A percentile compares a stretch with the other conserved stretches of the same genome.
Evolutionary conservation across 805 yeast genomes (phyloP).

Genomic region (Tetrapisispora arboricola): DNA sequence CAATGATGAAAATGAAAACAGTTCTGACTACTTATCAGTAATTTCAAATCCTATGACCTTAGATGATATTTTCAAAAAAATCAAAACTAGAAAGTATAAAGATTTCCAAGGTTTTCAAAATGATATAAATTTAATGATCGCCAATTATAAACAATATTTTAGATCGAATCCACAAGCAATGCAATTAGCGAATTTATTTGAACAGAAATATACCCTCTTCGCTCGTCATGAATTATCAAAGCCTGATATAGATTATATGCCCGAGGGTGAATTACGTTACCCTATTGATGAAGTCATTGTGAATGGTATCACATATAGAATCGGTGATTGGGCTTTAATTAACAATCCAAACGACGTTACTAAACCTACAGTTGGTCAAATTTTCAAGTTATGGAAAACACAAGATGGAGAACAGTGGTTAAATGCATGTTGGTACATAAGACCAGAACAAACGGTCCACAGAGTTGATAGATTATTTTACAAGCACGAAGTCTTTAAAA

Average conservation of each 20-base stretch:
- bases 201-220: conserved; percentile 45
- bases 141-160: conserved; percentile 60
- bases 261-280: conserved; percentile 51
- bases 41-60: conserved; percentile 54
- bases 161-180: conserved; percentile 47
- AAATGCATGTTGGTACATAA: conserved; percentile 94
- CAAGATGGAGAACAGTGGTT: conserved; percentile 75
- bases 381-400: conserved; percentile 84
- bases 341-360: conserved; percentile 79
- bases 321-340: conserved; percentile 93
- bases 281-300: conserved; percentile 73
- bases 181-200: conserved; percentile 54
- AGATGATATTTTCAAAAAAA: conserved; percentile 67
- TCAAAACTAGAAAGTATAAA: conserved; percentile 74
- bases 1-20: conserved; percentile 30
- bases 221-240: conserved; percentile 62
- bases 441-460: conserved; percentile 97
- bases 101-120: conserved; percentile 65
- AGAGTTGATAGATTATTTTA: conserved; percentile 80
- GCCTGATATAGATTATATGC: conserved; percentile 69
- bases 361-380: conserved; percentile 88
- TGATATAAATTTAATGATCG: conserved; percentile 67
- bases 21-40: conserved; percentile 34
- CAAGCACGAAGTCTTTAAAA: conserved; percentile 90
- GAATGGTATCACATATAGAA: conserved; percentile 61